Evolutionary conservation across 306 rosid species (phyloP).

Genomic region (Albizia julibrissin): DNA sequence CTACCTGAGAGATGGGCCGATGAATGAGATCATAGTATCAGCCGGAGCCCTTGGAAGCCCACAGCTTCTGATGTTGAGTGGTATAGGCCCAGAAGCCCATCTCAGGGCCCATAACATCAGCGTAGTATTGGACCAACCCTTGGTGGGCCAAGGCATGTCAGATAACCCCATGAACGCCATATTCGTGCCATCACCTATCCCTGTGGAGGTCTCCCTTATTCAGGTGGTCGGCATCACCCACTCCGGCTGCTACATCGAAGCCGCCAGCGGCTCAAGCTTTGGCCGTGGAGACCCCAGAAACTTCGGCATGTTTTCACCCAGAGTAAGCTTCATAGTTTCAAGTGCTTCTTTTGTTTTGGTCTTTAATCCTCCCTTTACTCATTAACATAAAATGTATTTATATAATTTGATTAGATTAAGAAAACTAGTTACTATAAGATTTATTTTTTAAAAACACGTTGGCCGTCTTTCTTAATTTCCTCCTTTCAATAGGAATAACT

Average conservation of each 20-base stretch:
- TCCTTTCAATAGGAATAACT: too few relatives aligned
- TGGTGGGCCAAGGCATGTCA: conserved; percentile 65
- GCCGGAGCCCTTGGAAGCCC: conserved; percentile 88
- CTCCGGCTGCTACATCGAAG: conserved; percentile 57
- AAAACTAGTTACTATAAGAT: too few relatives aligned
- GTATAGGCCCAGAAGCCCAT: conserved; percentile 54
- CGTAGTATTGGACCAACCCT: conserved; percentile 52
- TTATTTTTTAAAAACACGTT: too few relatives aligned
- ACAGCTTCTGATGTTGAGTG: conserved; percentile 70
- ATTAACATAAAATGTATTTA: too few relatives aligned
- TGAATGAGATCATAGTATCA: conserved; percentile 59
- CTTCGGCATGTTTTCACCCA: conserved; percentile 60
- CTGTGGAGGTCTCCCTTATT: conserved; percentile 47
- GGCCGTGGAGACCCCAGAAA: conserved; percentile 39
- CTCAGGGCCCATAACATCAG: conserved; percentile 51
- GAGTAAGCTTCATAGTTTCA: background rate
- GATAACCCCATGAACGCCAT: conserved; percentile 78
- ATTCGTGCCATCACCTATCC: conserved; percentile 62
- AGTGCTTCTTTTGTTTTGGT: background rate
- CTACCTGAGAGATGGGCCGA: conserved; percentile 36
- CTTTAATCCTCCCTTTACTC: background rate
- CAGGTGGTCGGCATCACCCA: conserved; percentile 39
- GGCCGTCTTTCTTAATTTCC: too few relatives aligned
- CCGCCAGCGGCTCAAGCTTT: conserved; percentile 69
- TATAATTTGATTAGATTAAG: too few relatives aligned